Percentiles rank a stretch among this genome's conserved stretches.
phyloP scores from a whole-genome alignment of 2,329 filamentous ascomycete species.

The Daldinia eschscholtzii region DNA sequence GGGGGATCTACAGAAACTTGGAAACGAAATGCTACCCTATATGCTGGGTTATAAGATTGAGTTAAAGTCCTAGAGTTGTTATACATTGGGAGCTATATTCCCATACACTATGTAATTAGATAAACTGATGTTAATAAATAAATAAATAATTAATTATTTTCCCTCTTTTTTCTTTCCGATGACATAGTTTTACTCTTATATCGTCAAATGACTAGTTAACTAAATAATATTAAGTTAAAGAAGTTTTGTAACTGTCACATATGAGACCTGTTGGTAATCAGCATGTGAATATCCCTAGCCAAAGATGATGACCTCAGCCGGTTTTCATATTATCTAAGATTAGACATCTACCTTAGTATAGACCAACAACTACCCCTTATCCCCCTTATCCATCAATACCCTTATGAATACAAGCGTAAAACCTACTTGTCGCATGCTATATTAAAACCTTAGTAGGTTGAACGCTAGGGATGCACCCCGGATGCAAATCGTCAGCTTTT shows the following conservation, averaged over 20 bases:
- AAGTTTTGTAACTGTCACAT: too few species aligned
- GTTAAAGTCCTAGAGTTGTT: background rate
- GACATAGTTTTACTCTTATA: background rate
- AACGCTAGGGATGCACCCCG: constrained; percentile 6
- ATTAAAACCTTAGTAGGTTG: background rate
- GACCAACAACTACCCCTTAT: background rate
- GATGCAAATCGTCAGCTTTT: constrained; percentile 20
- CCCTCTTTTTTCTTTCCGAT: background rate
- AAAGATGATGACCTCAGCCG: background rate
- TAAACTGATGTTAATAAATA: background rate
- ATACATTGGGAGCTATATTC: background rate
- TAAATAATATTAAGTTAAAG: background rate
- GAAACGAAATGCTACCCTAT: constrained; percentile 3
- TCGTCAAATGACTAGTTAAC: too few species aligned
- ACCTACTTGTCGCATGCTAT: background rate
- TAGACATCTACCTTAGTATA: background rate
- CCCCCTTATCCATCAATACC: background rate
- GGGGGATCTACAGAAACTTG: constrained; percentile 1
- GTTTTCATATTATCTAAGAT: background rate
- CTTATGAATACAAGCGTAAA: background rate
- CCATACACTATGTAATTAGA: background rate
- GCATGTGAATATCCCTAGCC: background rate
- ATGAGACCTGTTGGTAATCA: background rate
- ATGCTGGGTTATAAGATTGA: background rate
- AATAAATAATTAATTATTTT: background rate